Evolutionary conservation across 2,329 filamentous ascomycete species (phyloP).

Genomic region (Penicillium crustosum): DNA sequence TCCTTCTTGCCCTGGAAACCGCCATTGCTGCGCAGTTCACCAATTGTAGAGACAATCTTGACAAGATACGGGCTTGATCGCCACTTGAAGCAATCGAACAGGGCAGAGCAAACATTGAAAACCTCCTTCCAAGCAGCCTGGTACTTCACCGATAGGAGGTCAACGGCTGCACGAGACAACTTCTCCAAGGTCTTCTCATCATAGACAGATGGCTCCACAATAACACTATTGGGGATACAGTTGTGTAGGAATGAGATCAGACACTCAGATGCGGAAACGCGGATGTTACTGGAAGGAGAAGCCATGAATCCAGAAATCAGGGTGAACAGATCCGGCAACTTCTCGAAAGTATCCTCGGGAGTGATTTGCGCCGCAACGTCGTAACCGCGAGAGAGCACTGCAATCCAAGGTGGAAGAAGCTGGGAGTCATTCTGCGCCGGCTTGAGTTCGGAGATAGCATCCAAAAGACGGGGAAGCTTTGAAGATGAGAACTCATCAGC

Average conservation of each 20-base stretch:
- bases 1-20: conserved; percentile 93
- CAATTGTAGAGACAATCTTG: conserved; percentile 73
- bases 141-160: conserved; percentile 83
- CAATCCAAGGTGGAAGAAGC: conserved; percentile 92
- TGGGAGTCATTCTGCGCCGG: conserved; percentile 93
- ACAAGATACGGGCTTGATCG: conserved; percentile 74
- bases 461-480: conserved; percentile 84
- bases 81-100: conserved; percentile 87
- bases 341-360: conserved; percentile 87
- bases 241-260: conserved; percentile 90
- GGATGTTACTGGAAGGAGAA: conserved; percentile 87
- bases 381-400: conserved; percentile 89
- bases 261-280: conserved; percentile 91
- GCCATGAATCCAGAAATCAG: conserved; percentile 79
- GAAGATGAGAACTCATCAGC: conserved; percentile 80
- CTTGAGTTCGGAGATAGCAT: conserved; percentile 87
- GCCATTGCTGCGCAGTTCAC: conserved; percentile 82
- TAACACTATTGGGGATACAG: conserved; percentile 77
- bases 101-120: conserved; percentile 80
- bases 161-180: conserved; percentile 67
- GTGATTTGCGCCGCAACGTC: conserved; percentile 88
- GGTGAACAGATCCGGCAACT: conserved; percentile 79
- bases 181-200: conserved; percentile 89
- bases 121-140: conserved; percentile 94
- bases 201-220: conserved; percentile 85